Evolutionary conservation across 2,329 filamentous ascomycete species (phyloP), one percentile per base, ranked within the genome.

Genomic region (Arthrocladium fulminans): DNA sequence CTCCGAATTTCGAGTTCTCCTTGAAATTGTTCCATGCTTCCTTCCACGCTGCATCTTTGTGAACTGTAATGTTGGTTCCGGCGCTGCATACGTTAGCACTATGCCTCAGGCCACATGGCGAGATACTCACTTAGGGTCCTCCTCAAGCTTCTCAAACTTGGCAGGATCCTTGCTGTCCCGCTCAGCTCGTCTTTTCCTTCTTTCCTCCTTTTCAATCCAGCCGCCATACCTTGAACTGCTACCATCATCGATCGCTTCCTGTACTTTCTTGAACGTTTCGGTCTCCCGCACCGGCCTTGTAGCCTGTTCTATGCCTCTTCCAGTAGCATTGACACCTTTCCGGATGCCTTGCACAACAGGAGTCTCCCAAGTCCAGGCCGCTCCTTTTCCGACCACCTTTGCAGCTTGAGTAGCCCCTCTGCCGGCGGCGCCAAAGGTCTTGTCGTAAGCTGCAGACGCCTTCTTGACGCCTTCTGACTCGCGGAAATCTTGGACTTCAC

Each of bases 41-140:
- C 70, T 95, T 96, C 88, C 90, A 97, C 19, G 86, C 86, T 12
- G 92, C 83, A 59, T 98, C 92, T 70, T 98, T 98, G 75, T 98
- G 92, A 0, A 98, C 66, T 0, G 90, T 97, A 42, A 98, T 73
- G 63, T 94, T 94, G 49, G 89, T 95, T 51, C 92, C 92, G 51
- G 92, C 92, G 50, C 92, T 96, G 57, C 17, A 30, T 44, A 30
- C 45, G 56, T 71, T 63, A 69, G 65, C 60, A 44, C 3, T 47
- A 6, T 19, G 23, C 30, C 49, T 34, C 43, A 51, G 42, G 17
- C 6, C 22, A n/a, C 19, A 39, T 15, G 35, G 38, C 7, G 9
- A 15, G 23, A 38, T 45, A 75, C 86, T 73, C 78, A 95, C 89
- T 95, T 74, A 45, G 87, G 88, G 64, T 97, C 84, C 67, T 95